Percentiles rank a stretch among this genome's conserved stretches.
These are phyloP conservation scores for Fusarium citri DNA, from an alignment of 2,329 filamentous ascomycete species.

Conservation along the genomic window DNA sequence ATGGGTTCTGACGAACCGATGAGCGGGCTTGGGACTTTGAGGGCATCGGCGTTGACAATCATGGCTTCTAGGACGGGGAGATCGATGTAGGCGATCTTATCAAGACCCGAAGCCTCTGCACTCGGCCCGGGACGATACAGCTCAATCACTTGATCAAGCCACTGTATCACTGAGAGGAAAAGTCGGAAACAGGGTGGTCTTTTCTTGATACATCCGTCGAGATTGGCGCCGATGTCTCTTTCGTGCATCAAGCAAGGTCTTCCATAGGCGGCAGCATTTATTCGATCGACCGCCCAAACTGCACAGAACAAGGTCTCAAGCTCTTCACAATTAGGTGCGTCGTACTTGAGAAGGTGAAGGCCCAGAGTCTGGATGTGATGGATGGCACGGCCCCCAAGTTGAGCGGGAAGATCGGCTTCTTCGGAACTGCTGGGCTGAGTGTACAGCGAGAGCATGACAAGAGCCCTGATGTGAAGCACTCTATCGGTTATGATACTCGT, in stretches of 20 bases:
- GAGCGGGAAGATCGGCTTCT: slow-evolving; percentile 66
- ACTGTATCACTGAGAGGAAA: slow-evolving; percentile 64
- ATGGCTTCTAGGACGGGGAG: slow-evolving; percentile 68
- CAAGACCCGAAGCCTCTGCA: slow-evolving; percentile 53
- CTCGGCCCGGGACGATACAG: slow-evolving; percentile 68
- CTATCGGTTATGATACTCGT: slow-evolving; percentile 65
- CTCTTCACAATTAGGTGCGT: slow-evolving; percentile 55
- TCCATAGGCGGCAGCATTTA: slow-evolving; percentile 70
- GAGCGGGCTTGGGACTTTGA: slow-evolving; percentile 60
- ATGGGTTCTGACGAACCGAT: slow-evolving; percentile 56
- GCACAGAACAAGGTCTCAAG: slow-evolving; percentile 66
- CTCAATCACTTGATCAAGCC: slow-evolving; percentile 69
- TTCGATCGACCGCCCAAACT: slow-evolving; percentile 70
- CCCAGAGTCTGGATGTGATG: slow-evolving; percentile 68
- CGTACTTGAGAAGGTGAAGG: slow-evolving; percentile 62
- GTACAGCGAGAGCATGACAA: slow-evolving; percentile 68
- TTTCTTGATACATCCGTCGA: slow-evolving; percentile 62
- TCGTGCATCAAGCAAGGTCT: slow-evolving; percentile 71
- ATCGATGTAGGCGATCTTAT: slow-evolving; percentile 62
- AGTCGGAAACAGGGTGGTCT: slow-evolving; percentile 68
- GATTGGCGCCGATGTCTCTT: slow-evolving; percentile 66
- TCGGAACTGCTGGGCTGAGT: slow-evolving; percentile 65
- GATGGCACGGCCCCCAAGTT: slow-evolving; percentile 64
- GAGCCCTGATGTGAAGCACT: slow-evolving; percentile 65
- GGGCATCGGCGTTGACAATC: slow-evolving; percentile 65